Evolutionary conservation across 2,329 filamentous ascomycete species (phyloP).

Genomic region (Aspergillus texensis): DNA sequence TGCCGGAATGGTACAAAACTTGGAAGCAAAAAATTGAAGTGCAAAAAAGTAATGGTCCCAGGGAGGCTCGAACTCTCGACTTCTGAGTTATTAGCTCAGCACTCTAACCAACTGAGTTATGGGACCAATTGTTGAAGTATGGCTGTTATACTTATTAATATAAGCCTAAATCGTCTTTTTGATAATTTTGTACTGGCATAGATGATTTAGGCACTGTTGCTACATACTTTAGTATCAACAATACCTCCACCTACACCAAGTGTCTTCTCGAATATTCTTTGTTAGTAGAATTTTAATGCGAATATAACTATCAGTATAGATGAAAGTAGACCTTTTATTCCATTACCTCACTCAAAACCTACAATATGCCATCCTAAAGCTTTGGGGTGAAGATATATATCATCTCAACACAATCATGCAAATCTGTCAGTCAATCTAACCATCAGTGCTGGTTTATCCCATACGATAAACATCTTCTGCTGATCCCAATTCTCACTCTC

Average conservation of each 20-base stretch:
- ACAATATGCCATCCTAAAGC: no score
- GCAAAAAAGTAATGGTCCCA: slow-evolving; percentile 2
- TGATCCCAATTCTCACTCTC: slow-evolving; percentile 24
- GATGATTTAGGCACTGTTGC: no score
- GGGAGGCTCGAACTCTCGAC: slow-evolving; percentile 7
- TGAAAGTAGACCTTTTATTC: neutral
- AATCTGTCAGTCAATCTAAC: neutral
- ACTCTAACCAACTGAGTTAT: slow-evolving; percentile 6
- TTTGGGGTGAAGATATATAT: no score
- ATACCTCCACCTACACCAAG: neutral
- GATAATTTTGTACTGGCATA: no score
- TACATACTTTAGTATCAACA: no score
- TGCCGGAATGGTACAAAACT: neutral
- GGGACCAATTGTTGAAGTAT: neutral
- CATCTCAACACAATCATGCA: neutral
- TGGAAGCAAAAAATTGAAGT: neutral
- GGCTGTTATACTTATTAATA: neutral
- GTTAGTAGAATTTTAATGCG: neutral
- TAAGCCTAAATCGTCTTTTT: neutral
- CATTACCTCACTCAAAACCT: no score
- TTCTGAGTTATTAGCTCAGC: slow-evolving; percentile 7
- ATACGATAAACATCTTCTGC: slow-evolving; percentile 29
- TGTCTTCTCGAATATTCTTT: neutral
- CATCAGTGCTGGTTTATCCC: slow-evolving; percentile 29
- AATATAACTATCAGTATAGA: neutral